Evolutionary conservation across 768 basidiomycete genomes (phyloP), one percentile per base, ranked within the genome.

Genomic region (Calocybe indica): DNA sequence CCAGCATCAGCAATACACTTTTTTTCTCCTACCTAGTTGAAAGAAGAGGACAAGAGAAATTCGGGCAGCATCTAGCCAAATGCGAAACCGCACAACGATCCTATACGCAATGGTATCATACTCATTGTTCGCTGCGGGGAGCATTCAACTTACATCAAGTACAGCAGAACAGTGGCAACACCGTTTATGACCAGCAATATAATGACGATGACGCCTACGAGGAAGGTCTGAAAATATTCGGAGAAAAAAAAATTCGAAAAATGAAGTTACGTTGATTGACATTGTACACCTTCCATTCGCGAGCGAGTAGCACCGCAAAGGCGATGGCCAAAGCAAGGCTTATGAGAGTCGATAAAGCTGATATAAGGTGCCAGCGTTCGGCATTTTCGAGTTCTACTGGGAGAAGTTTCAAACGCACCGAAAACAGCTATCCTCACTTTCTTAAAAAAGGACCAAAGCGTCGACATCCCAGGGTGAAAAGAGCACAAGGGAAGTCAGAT

Each of bases 1-100:
- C 22, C 22, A 22, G 22, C 22, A 4, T 2, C 22, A 22, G 22
- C 22, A 22, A 22, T 22, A 22, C 22, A 22, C 22, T 22, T 22
- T 22, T 22, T 15, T 34, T 28, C 7, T 47, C 61, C 48, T 52
- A 58, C 66, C 64, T 51, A 60, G 54, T 58, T 66, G 62, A 44
- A 63, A 60, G n/a, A 63, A 38, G 38, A 70, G 50, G 45, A 69
- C 52, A 48, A 64, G 52, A 11, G 54, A 53, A 32, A 66, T 53
- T 1, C 67, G 63, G 39, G 60, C 58, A 40, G 61, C 67, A 50
- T 71, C 70, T 40, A 67, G 55, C 67, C 65, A 67, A 22, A 68
- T 54, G n/a, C 57, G 62, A 51, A 70, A 71, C 41, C 57, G 62
- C 35, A 70, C 64, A 34, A 71, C 66, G 15, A 69, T 64, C 71